Evolutionary conservation across 2,329 filamentous ascomycete genomes (phyloP).

Genomic region (Pestalotiopsis sp.): DNA sequence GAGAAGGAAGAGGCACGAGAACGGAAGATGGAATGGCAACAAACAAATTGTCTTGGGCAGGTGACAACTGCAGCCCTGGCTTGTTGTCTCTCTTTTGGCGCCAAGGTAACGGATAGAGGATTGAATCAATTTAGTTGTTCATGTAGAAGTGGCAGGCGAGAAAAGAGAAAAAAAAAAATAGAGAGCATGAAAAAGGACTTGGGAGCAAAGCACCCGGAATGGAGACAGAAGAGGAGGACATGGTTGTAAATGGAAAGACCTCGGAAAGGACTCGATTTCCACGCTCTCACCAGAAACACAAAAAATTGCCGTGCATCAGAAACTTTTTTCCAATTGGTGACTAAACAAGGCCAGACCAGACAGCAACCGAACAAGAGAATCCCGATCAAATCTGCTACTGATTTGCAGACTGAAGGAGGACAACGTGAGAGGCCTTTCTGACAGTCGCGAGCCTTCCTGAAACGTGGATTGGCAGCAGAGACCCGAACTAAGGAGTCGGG

Average conservation of each 20-base stretch:
- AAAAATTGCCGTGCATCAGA: too few species aligned
- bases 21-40: not conserved
- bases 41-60: not conserved
- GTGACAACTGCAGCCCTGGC: not conserved
- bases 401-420: slow-evolving; percentile 3
- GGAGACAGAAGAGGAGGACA: not conserved
- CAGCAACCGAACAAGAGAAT: not conserved
- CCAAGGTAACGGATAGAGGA: not conserved
- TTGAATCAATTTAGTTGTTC: not conserved
- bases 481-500: slow-evolving; percentile 26
- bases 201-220: not conserved
- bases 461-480: slow-evolving; percentile 25
- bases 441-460: slow-evolving; percentile 22
- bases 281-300: too few species aligned
- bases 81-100: not conserved
- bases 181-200: not conserved
- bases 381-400: not conserved
- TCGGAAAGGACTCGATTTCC: too few species aligned
- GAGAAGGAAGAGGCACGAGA: not conserved
- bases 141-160: not conserved
- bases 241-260: not conserved
- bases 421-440: slow-evolving; percentile 15
- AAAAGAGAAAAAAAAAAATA: not conserved
- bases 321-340: too few species aligned
- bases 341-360: too few species aligned